Evolutionary conservation across 1,284 basidiomycete species (phyloP), one percentile per base, ranked within the genome.

Genomic region (Prillingera fragicola): DNA sequence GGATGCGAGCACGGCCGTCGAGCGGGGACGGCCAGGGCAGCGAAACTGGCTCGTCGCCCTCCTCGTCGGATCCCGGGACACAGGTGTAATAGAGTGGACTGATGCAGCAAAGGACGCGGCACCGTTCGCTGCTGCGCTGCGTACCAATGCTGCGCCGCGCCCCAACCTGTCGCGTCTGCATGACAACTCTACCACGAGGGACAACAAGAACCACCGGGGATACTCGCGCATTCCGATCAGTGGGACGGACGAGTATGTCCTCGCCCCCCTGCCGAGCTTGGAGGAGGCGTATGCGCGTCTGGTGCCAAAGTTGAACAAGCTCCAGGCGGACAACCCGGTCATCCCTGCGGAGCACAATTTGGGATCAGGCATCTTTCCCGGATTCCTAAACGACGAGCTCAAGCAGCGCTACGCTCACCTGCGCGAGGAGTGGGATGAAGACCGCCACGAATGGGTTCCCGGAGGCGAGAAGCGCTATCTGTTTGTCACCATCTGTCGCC

Each of bases 301-400:
- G 12, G 45, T 58, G 39, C 66, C 66, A 2, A 40, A 52, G 14
- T 33, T 69, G 24, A 41, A 50, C 32, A 50, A 57, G 31, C 51
- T 64, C 40, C 65, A 69, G 40, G 48, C 55, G 18, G 42, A 43
- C n/a, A 40, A 40, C 18, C 52, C 48, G 5, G 21, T 29, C 0
- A 52, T 69, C 1, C 66, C 66, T 13, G 49, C 57, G 38, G 66
- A 67, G 38, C 66, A 69, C 46, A 48, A 61, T 29, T 46, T 69
- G 26, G 55, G 52, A 24, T 42, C 45, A 3, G 60, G 64, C 1
- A 57, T 69, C 33, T 67, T 67, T 46, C 57, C 52, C 14, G 63
- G 64, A 1, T 62, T 57, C 48, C 43, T 69, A 25, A 64, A 57
- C 5, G 45, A 56, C 8, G 57, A 58, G 18, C 59, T 60, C 38